phyloP scores from a whole-genome alignment of 2,329 filamentous ascomycete species.

The Paecilomyces fulvus region DNA sequence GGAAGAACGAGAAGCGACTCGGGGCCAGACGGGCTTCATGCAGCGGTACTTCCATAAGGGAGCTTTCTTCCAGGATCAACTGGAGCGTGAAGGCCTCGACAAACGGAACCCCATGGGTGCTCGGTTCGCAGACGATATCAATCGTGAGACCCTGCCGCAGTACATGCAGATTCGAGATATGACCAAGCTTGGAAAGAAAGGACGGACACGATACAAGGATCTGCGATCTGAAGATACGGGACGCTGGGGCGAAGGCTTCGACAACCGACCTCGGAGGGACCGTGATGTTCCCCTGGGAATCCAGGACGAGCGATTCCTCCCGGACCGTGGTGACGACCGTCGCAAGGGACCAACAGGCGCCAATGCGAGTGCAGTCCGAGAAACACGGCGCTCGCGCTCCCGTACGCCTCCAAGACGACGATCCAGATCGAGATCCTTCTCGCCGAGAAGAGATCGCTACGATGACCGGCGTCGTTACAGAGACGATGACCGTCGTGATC shows the following conservation, averaged over 20 bases:
- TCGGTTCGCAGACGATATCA: slow-evolving; percentile 74
- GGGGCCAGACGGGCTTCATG: slow-evolving; percentile 81
- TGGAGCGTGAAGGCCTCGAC: slow-evolving; percentile 64
- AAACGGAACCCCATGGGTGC: slow-evolving; percentile 80
- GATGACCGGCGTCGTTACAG: slow-evolving; percentile 40
- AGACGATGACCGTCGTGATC: slow-evolving; percentile 48
- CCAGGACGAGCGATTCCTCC: slow-evolving; percentile 39
- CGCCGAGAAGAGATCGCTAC: slow-evolving; percentile 35
- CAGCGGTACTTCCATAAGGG: slow-evolving; percentile 97
- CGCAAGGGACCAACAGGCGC: slow-evolving; percentile 35
- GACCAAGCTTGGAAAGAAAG: slow-evolving; percentile 88
- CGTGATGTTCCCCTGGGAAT: slow-evolving; percentile 28
- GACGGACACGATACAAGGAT: slow-evolving; percentile 82
- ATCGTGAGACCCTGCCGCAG: slow-evolving; percentile 76
- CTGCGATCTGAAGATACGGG: slow-evolving; percentile 86
- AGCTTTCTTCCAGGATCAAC: slow-evolving; percentile 84
- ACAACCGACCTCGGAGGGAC: slow-evolving; percentile 16
- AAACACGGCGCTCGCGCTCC: slow-evolving; percentile 22
- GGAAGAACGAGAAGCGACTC: slow-evolving; percentile 63
- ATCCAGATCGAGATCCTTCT: slow-evolving; percentile 45
- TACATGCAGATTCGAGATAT: slow-evolving; percentile 90
- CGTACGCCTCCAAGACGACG: slow-evolving; percentile 25
- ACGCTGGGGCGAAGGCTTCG: slow-evolving; percentile 53
- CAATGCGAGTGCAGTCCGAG: slow-evolving; percentile 36
- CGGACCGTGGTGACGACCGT: slow-evolving; percentile 32